Percentiles rank a stretch among this genome's conserved stretches.
phyloP scores from a whole-genome alignment of 2,329 filamentous ascomycete species.

The Raffaelea albimanens region DNA sequence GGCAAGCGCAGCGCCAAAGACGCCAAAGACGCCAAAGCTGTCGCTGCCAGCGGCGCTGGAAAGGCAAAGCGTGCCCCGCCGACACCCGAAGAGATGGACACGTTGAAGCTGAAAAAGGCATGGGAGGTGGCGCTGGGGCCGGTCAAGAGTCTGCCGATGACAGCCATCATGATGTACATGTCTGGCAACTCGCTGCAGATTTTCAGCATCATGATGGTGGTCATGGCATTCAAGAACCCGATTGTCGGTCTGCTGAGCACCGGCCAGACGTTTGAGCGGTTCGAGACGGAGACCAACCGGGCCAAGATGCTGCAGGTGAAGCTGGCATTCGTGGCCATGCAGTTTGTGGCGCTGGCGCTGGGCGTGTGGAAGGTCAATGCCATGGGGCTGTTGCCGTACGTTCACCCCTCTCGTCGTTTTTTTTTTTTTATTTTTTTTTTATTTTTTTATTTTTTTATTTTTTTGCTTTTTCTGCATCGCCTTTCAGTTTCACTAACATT shows the following conservation, averaged over 20 bases:
- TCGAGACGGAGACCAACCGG: conserved; percentile 73
- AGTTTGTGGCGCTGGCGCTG: conserved; percentile 71
- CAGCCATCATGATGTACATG: conserved; percentile 99
- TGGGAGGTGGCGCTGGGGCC: conserved; percentile 95
- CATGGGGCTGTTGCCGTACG: conserved; percentile 89
- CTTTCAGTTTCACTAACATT: conserved; percentile 17
- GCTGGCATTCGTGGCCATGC: conserved; percentile 77
- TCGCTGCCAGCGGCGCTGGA: conserved; percentile 30
- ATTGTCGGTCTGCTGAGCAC: conserved; percentile 75
- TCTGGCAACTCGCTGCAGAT: conserved; percentile 96
- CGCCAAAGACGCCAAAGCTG: conserved; percentile 17
- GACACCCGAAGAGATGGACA: conserved; percentile 80
- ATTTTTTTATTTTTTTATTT: background rate
- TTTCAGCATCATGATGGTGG: conserved; percentile 99
- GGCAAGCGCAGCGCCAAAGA: conserved; percentile 31
- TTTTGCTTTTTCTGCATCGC: background rate
- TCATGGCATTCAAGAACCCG: conserved; percentile 97
- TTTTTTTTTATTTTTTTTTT: background rate
- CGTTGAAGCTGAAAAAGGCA: conserved; percentile 93
- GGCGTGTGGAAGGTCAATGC: conserved; percentile 95
- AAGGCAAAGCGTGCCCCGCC: conserved; percentile 46
- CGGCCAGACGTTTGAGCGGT: conserved; percentile 80
- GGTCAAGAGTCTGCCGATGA: conserved; percentile 93
- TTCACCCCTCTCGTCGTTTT: background rate
- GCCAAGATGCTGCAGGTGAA: conserved; percentile 73